Base-by-base conservation (phyloP, 768 basidiomycete genomes). In the Termitomyces sp. region DNA sequence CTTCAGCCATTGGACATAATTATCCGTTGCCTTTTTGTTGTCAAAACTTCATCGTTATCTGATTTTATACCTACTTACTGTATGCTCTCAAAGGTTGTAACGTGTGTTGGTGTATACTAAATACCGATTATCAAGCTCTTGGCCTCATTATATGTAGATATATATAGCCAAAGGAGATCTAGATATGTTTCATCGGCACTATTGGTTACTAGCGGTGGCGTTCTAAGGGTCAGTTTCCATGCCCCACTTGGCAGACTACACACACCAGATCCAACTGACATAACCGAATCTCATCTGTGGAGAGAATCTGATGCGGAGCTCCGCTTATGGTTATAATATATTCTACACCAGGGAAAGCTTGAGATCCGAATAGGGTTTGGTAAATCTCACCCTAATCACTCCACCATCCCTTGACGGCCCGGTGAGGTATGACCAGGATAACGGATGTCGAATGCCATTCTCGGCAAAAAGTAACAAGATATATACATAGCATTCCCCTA, bases 51-150 rank as follows among this genome's bases (percentile, higher is more conserved):
- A 20, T 14, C 32, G 38, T 57, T 49, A 43, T 64, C 40, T 7
- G 25, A 25, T 60, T 57, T 54, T 38, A 52, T 52, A 6, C 36
- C 20, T 60, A 60, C 36, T 50, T 54, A 48, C 53, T 51, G 15
- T 51, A 57, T 55, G 20, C 56, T 58, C 8, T 50, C 34, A 38
- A 58, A 54, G 56, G 59, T 43, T 60, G 59, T 55, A 60, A 36
- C 15, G 32, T 59, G 54, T 64, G 59, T 53, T 25, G 36, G 25
- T 60, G 45, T 56, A 53, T 46, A 34, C 50, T 64, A 36, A 43
- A 42, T 1, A 32, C 3, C 31, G n/a, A 43, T 34, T 8, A 37
- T 12, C 20, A 52, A 56, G 55, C 17, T 34, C 40, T 55, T 55
- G 40, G 38, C 52, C 52, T 15, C 37, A 20, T 20, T 25, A 15